These are phyloP conservation scores for Rhodotorula glutinis DNA, from an alignment of 1,284 basidiomycete genomes.

Conservation along the genomic window DNA sequence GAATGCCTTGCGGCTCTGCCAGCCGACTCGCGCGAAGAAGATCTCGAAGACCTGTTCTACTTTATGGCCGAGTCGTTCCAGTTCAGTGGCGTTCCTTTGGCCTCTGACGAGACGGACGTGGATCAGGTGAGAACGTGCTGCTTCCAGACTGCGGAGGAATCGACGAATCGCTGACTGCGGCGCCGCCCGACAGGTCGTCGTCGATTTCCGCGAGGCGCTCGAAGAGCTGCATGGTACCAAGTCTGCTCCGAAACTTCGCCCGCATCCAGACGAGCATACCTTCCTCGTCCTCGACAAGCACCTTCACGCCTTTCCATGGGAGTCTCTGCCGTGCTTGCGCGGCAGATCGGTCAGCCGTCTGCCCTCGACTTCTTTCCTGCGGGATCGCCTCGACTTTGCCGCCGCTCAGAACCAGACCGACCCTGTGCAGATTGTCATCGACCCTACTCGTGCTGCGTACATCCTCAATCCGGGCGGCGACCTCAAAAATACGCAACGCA, in stretches of 20 bases:
- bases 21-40: conserved; percentile 80
- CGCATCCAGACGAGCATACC: conserved; percentile 57
- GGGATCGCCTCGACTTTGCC: conserved; percentile 71
- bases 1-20: conserved; percentile 80
- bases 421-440: conserved; percentile 55
- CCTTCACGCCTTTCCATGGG: conserved; percentile 89
- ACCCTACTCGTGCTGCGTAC: conserved; percentile 71
- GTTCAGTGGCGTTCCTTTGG: conserved; percentile 82
- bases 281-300: conserved; percentile 91
- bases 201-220: conserved; percentile 60
- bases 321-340: conserved; percentile 82
- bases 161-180: background rate
- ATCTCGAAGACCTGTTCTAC: conserved; percentile 90
- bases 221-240: conserved; percentile 52
- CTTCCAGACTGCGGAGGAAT: background rate
- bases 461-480: conserved; percentile 92
- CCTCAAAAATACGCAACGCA: conserved; percentile 73
- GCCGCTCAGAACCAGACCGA: conserved; percentile 4
- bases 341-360: conserved; percentile 84
- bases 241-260: conserved; percentile 12
- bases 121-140: conserved; percentile 60
- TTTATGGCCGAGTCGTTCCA: conserved; percentile 93
- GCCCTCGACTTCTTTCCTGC: conserved; percentile 80
- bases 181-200: conserved; percentile 49
- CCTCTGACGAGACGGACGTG: conserved; percentile 87